These are phyloP conservation scores for Tylopilus subfusipes DNA, from an alignment of 768 basidiomycete species.

Conservation along the genomic window DNA sequence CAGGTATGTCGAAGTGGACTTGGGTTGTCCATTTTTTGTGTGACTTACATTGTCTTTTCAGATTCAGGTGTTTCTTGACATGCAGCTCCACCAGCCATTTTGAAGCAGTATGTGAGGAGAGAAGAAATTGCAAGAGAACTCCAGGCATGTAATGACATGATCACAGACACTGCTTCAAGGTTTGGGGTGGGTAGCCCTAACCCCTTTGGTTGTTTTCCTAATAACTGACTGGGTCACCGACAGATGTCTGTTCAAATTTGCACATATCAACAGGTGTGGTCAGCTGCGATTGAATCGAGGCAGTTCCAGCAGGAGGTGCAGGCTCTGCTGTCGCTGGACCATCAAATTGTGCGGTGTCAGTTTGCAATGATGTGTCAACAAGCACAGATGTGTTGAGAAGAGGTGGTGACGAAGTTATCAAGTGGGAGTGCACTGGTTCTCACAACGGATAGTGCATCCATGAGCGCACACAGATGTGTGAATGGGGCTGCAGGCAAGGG, in stretches of 20 bases:
- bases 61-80: conserved; percentile 53
- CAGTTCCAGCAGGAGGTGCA: conserved; percentile 21
- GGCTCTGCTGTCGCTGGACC: conserved; percentile 16
- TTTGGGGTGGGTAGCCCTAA: conserved; percentile 19
- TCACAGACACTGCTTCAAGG: conserved; percentile 43
- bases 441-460: neutral
- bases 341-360: conserved; percentile 12
- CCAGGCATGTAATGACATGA: conserved; percentile 44
- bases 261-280: conserved; percentile 49
- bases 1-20: conserved; percentile 34
- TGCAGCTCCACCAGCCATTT: conserved; percentile 63
- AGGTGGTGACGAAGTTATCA: neutral
- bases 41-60: conserved; percentile 13
- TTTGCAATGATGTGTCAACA: conserved; percentile 9
- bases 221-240: neutral
- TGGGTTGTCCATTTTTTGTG: neutral
- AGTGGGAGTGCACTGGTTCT: conserved; percentile 1
- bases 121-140: conserved; percentile 66
- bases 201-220: neutral
- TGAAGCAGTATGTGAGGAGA: conserved; percentile 74
- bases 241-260: conserved; percentile 50
- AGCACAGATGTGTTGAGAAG: neutral
- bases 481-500: neutral
- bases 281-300: conserved; percentile 29
- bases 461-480: neutral